Percentiles rank a stretch among this genome's conserved stretches.
These are phyloP conservation scores for Penicillium lagena DNA, from an alignment of 495 filamentous ascomycete genomes.

Conservation along the genomic window DNA sequence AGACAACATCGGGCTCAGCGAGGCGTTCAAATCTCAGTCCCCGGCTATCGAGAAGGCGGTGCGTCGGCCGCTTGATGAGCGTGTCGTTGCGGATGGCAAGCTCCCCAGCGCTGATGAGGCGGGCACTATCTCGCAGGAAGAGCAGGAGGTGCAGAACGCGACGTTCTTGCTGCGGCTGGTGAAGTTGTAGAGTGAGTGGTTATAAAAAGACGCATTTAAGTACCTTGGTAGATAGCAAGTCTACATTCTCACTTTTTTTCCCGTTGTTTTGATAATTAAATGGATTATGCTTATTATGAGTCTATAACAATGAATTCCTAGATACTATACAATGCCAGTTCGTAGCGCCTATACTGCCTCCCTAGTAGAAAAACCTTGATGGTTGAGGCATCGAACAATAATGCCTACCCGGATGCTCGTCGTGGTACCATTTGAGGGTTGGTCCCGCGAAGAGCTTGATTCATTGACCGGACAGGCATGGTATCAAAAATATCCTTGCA, in stretches of 20 bases:
- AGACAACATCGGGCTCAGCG: constrained; percentile 65
- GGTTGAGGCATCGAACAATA: no score
- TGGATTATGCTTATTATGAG: constrained; percentile 2
- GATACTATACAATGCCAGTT: background rate
- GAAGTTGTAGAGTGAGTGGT: constrained; percentile 50
- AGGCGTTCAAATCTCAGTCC: constrained; percentile 65
- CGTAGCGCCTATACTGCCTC: background rate
- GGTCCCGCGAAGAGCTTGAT: no score
- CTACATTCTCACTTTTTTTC: constrained; percentile 1
- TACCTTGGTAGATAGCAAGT: constrained; percentile 5
- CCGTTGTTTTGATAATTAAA: constrained; percentile 7
- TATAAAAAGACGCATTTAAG: no score
- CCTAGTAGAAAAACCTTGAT: no score
- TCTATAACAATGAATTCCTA: background rate
- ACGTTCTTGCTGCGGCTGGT: constrained; percentile 78
- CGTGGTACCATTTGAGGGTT: no score
- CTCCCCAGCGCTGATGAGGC: constrained; percentile 47
- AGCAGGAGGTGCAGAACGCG: constrained; percentile 83
- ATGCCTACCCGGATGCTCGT: background rate
- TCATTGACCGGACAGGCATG: no score
- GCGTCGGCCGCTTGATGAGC: constrained; percentile 72
- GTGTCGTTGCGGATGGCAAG: constrained; percentile 56
- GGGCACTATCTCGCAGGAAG: constrained; percentile 73
- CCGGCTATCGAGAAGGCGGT: constrained; percentile 71
- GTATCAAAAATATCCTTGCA: no score